Percentiles rank a stretch among this genome's conserved stretches.
These are phyloP conservation scores for Thoreauomyces humboldtii DNA, from an alignment of 192 early-diverging fungal genomes.

Conservation along the genomic window DNA sequence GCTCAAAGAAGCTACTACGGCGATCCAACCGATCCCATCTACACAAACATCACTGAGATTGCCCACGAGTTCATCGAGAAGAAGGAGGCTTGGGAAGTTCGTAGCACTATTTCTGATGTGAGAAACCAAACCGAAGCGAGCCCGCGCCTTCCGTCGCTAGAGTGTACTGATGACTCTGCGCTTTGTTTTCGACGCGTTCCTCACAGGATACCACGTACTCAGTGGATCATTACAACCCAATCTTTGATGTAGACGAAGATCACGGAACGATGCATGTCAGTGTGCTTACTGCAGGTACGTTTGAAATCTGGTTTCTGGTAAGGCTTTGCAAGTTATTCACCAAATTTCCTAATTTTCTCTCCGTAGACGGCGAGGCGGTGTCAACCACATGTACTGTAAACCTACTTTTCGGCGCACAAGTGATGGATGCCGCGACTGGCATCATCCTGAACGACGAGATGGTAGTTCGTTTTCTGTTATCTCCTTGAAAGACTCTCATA, in stretches of 20 bases:
- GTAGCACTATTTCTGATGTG: slow-evolving; percentile 71
- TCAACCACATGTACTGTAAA: slow-evolving; percentile 86
- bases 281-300: no score
- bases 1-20: slow-evolving; percentile 79
- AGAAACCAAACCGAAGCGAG: background rate
- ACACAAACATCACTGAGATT: slow-evolving; percentile 53
- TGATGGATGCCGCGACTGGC: slow-evolving; percentile 84
- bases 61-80: slow-evolving; percentile 67
- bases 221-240: slow-evolving; percentile 74
- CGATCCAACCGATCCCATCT: slow-evolving; percentile 65
- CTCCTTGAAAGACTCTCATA: background rate
- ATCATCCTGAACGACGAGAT: slow-evolving; percentile 94
- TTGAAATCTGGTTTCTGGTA: no score
- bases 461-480: slow-evolving; percentile 34
- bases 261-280: no score
- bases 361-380: slow-evolving; percentile 72
- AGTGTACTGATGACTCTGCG: background rate
- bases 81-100: slow-evolving; percentile 59
- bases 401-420: slow-evolving; percentile 80
- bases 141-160: background rate
- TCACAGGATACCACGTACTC: slow-evolving; percentile 53
- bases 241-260: slow-evolving; percentile 70
- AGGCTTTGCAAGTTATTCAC: no score
- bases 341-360: no score
- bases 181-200: background rate